Percentiles rank a stretch among this genome's conserved stretches.
These are phyloP conservation scores for Prunus salicina DNA, from an alignment of 306 rosid genomes.

Conservation along the genomic window DNA sequence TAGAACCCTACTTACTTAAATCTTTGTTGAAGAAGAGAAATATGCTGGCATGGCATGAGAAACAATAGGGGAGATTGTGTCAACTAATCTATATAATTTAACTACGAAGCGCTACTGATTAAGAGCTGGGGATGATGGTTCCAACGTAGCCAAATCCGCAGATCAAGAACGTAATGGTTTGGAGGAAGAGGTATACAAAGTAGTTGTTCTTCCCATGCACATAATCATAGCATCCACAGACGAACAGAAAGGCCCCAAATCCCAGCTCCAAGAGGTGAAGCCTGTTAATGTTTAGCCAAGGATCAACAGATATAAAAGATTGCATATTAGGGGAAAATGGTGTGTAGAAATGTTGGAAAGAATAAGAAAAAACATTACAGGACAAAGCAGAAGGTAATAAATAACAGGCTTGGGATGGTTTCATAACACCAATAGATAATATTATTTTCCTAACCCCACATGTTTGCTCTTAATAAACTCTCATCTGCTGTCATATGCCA, in stretches of 20 bases:
- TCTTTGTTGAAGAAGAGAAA: conserved; percentile 34
- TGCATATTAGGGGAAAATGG: neutral
- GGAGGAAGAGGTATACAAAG: conserved; percentile 91
- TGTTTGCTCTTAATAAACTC: neutral
- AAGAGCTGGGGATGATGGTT: conserved; percentile 78
- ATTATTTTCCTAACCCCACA: neutral
- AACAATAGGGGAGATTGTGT: conserved; percentile 26
- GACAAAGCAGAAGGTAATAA: neutral
- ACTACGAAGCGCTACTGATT: conserved; percentile 10
- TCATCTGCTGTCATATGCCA: conserved; percentile 2
- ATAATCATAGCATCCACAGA: conserved; percentile 95
- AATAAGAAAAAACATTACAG: neutral
- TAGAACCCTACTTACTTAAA: conserved; percentile 32
- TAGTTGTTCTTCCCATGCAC: conserved; percentile 90
- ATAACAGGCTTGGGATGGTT: neutral
- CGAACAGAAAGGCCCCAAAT: conserved; percentile 81
- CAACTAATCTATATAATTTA: conserved; percentile 14
- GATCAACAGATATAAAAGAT: conserved; percentile 7
- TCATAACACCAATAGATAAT: neutral
- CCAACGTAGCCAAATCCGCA: conserved; percentile 93
- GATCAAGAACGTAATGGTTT: conserved; percentile 72
- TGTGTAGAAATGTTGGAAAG: neutral
- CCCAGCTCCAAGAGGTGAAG: conserved; percentile 83
- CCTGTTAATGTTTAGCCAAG: conserved; percentile 40
- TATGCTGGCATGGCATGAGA: conserved; percentile 29